phyloP scores from a whole-genome alignment of 169 alveolate genomes.

The Eimeria tenella region DNA sequence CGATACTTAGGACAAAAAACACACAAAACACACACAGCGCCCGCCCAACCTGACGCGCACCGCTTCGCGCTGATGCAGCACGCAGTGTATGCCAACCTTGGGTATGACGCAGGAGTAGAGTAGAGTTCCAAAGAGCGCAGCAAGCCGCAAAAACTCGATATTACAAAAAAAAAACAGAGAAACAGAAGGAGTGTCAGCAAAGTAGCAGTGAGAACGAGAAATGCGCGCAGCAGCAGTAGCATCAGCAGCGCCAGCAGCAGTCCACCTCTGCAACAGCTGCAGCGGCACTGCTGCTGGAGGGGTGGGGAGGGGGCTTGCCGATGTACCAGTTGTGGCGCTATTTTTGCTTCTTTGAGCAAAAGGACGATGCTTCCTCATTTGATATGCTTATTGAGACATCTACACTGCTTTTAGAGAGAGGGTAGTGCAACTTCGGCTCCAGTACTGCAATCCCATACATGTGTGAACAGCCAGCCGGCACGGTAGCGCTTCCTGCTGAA shows the following conservation, averaged over 20 bases:
- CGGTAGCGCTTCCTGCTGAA: no score
- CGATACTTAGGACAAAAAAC: not conserved
- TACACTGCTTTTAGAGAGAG: not conserved
- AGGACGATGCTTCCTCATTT: not conserved
- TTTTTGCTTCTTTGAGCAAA: not conserved
- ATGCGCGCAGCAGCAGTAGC: not conserved
- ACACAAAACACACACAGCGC: not conserved
- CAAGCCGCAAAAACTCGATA: constrained; percentile 12
- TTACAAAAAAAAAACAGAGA: constrained; percentile 24
- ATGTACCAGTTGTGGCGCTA: not conserved
- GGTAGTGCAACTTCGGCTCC: not conserved
- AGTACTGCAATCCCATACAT: no score
- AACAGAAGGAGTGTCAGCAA: not conserved
- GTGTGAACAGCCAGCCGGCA: no score
- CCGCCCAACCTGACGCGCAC: constrained; percentile 1
- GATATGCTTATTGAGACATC: not conserved
- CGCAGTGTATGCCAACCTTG: constrained; percentile 14
- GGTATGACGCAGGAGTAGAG: constrained; percentile 21
- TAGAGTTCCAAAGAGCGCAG: not conserved
- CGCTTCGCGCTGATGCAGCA: constrained; percentile 26
- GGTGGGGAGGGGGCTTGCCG: constrained; percentile 15
- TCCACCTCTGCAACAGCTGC: constrained; percentile 47
- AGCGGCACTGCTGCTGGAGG: not conserved
- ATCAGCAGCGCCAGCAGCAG: constrained; percentile 14
- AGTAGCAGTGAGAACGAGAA: constrained; percentile 17